Evolutionary conservation across 148 eudicot species (phyloP).

Genomic region (Vaccinium vitisidaea): DNA sequence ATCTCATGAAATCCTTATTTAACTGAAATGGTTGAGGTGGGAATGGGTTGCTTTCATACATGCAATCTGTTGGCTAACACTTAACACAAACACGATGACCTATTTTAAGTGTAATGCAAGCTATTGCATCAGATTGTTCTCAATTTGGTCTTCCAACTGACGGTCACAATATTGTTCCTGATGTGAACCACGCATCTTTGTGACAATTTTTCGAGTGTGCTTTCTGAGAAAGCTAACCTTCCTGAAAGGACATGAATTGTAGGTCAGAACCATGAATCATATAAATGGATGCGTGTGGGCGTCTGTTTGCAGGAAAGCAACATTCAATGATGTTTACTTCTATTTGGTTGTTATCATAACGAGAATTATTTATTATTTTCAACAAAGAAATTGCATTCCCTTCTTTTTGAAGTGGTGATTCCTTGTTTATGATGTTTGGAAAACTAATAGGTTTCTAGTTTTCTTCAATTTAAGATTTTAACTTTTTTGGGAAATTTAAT

Average conservation of each 20-base stretch:
- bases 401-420: constrained; percentile 11
- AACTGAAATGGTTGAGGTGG: not conserved
- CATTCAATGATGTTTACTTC: not conserved
- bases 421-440: constrained; percentile 1
- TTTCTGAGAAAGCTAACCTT: not conserved
- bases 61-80: not conserved
- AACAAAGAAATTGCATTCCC: not conserved
- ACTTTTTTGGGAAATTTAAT: not conserved
- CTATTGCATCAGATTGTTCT: not conserved
- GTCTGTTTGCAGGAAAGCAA: not conserved
- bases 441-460: not conserved
- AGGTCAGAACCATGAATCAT: not conserved
- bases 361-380: constrained; percentile 1
- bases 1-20: not conserved
- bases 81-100: not conserved
- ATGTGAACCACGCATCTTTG: not conserved
- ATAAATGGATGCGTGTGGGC: not conserved
- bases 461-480: not conserved
- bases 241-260: not conserved
- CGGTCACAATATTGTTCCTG: not conserved
- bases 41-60: not conserved
- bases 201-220: not conserved
- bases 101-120: not conserved
- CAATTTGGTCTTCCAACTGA: not conserved
- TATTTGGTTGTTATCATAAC: not conserved